Evolutionary conservation across 805 yeast genomes (phyloP).

Genomic region (Metschnikowia anglica): DNA sequence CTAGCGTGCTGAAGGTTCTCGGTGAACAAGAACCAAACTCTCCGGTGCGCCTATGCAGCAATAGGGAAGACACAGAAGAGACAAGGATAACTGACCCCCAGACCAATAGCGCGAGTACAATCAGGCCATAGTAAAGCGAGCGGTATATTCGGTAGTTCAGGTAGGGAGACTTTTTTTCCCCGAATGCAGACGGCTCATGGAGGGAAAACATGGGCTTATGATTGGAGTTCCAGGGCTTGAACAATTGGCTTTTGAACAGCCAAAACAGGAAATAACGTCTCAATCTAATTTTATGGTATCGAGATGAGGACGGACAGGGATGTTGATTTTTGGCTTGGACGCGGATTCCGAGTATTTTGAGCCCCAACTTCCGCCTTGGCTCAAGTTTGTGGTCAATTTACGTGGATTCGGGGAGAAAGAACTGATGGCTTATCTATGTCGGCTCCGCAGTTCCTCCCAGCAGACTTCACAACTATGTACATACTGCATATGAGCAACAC

Average conservation of each 20-base stretch:
- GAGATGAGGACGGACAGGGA: background rate
- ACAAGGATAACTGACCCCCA: constrained; percentile 40
- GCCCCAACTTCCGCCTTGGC: background rate
- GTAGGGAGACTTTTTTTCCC: constrained; percentile 14
- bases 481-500: constrained; percentile 7
- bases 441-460: background rate
- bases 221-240: background rate
- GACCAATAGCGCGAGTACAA: constrained; percentile 29
- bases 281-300: constrained; percentile 8
- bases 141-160: constrained; percentile 11
- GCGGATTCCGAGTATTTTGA: background rate
- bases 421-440: background rate
- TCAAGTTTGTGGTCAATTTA: background rate
- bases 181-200: background rate
- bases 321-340: background rate
- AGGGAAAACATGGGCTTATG: background rate
- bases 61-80: constrained; percentile 11
- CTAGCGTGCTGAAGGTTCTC: background rate
- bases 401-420: background rate
- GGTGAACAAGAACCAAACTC: background rate
- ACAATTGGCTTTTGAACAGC: constrained; percentile 11
- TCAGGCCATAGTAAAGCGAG: constrained; percentile 14
- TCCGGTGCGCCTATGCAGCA: background rate
- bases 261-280: constrained; percentile 11
- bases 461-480: constrained; percentile 5